Evolutionary conservation across 2,329 filamentous ascomycete genomes (phyloP), one percentile per base, ranked within the genome.

Genomic region (Geosmithia flava): DNA sequence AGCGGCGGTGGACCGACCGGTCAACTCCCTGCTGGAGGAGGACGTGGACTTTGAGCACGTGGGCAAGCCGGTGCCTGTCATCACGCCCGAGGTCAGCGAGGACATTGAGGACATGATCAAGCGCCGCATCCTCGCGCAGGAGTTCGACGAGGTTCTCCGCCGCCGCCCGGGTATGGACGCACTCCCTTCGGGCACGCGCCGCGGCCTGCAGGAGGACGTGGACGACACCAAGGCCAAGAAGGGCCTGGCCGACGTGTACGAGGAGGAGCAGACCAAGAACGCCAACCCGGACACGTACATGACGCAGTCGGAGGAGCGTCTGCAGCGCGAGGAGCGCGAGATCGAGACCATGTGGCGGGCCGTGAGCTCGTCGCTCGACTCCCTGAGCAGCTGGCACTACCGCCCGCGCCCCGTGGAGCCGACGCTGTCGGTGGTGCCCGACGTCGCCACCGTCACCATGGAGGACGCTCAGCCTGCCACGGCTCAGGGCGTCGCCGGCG

Each of bases 1-100:
- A 4, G 76, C 81, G 45, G 91, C 87, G 2, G 74, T 74, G 1
- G 87, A 93, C 55, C 79, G 93, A 37, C 93, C 93, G 0, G 62
- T 88, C 48, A 97, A 98, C 69, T 96, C 91, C 1, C 76, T 98
- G 2, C 78, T 98, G 1, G 90, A 97, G 61, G 81, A 97, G 67
- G 89, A 97, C 58, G 76, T 98, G 23, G 91, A 97, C 54, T 98
- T 97, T 60, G 93, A 98, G 67, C 82, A 94, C 57, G 81, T 87
- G 20, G 93, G 93, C 59, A 98, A 97, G 64, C 91, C 93, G 1
- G 85, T 97, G 1, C 88, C 91, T 1, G 86, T 97, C 51, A 89
- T 96, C 62, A 97, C 93, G 0, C 83, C 87, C 42, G 90, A 96
- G 63, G 75, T 94, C 41, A 94, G 82, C 48, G 90, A 96, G 63